Evolutionary conservation across 768 basidiomycete species (phyloP).

Genomic region (Tephrocybe rancida): DNA sequence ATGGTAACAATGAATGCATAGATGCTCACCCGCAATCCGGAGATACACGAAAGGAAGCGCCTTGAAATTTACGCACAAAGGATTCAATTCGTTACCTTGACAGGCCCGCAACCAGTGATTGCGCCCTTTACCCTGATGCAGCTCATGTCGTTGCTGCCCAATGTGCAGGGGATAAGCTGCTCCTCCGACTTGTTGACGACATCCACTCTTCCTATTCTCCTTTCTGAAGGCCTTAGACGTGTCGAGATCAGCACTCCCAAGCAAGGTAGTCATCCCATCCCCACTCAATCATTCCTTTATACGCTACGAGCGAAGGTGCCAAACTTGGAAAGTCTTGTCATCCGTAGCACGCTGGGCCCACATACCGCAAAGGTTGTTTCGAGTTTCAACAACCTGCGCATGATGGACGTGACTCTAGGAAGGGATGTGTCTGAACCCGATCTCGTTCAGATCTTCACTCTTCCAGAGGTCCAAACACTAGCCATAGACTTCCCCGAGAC

Average conservation of each 20-base stretch:
- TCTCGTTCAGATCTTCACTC: background rate
- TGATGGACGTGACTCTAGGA: background rate
- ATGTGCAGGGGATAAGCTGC: background rate
- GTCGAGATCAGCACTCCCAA: background rate
- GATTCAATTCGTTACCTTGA: background rate
- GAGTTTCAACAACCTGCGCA: background rate
- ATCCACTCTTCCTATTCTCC: background rate
- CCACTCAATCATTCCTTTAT: no score
- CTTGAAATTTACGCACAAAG: background rate
- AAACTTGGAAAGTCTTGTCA: no score
- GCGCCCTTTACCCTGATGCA: background rate
- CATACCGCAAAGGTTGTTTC: no score
- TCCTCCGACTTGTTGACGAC: background rate
- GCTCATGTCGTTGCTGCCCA: background rate
- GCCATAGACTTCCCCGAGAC: background rate
- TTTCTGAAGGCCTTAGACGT: background rate
- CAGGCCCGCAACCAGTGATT: background rate
- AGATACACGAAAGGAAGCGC: background rate
- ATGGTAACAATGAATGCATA: no score
- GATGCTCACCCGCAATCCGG: no score
- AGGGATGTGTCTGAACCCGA: background rate
- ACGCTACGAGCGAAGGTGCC: no score
- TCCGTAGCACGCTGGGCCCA: no score
- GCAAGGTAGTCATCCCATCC: no score
- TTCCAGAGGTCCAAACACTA: conserved; percentile 2